Evolutionary conservation across 2,329 filamentous ascomycete species (phyloP).

Genomic region (Cyphellophora attinorum): DNA sequence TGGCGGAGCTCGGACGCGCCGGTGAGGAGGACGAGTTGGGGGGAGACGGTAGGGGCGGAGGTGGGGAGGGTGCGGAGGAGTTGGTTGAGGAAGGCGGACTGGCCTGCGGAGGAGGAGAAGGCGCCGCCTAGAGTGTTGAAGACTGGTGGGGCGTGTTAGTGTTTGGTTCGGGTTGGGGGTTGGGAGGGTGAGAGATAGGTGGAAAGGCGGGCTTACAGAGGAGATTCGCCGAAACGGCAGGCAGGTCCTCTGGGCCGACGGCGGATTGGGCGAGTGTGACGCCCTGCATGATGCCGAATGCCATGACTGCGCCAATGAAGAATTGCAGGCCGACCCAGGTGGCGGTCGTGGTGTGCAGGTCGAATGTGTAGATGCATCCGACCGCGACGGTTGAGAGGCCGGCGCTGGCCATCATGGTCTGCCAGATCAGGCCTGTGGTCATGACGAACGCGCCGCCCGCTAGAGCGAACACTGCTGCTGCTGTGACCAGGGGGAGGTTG

Average conservation of each 20-base stretch:
- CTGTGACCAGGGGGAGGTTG: slow-evolving; percentile 32
- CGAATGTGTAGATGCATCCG: slow-evolving; percentile 25
- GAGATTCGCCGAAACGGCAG: slow-evolving; percentile 15
- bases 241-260: slow-evolving; percentile 17
- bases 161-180: not conserved
- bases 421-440: slow-evolving; percentile 14
- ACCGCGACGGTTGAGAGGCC: slow-evolving; percentile 18
- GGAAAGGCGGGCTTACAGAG: no score
- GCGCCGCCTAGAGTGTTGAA: slow-evolving; percentile 33
- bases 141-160: slow-evolving; percentile 15
- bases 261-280: slow-evolving; percentile 17
- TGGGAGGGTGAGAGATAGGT: no score
- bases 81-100: slow-evolving; percentile 32
- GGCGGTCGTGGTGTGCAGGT: slow-evolving; percentile 16
- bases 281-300: slow-evolving; percentile 17
- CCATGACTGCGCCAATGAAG: slow-evolving; percentile 19
- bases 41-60: slow-evolving; percentile 26
- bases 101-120: slow-evolving; percentile 31
- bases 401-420: slow-evolving; percentile 18
- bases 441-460: slow-evolving; percentile 22
- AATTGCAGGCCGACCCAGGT: slow-evolving; percentile 30
- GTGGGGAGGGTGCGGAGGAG: slow-evolving; percentile 24
- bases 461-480: slow-evolving; percentile 22
- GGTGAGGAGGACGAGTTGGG: slow-evolving; percentile 26
- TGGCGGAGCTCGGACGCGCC: slow-evolving; percentile 35